Conservation (phyloP, 2,329 filamentous ascomycete genomes). For the Xylariales sp. region DNA sequence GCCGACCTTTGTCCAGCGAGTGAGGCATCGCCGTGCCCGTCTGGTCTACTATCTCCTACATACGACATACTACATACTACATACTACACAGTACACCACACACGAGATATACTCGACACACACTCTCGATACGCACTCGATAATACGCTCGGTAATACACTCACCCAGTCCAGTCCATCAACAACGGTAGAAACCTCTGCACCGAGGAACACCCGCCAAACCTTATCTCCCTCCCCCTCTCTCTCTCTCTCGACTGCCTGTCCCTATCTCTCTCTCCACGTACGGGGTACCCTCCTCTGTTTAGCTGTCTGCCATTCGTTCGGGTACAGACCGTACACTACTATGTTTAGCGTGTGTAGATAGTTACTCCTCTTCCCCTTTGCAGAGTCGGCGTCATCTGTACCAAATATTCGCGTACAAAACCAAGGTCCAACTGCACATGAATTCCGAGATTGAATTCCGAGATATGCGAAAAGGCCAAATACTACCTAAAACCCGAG, state of each 20-base stretch:
- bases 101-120: no score
- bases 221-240: slow-evolving; percentile 22
- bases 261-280: not conserved
- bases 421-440: not conserved
- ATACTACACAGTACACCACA: no score
- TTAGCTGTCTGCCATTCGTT: not conserved
- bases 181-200: slow-evolving; percentile 22
- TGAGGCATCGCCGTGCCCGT: slow-evolving; percentile 43
- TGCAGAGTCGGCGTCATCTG: slow-evolving; percentile 9
- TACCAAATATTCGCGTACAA: not conserved
- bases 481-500: slow-evolving; percentile 4
- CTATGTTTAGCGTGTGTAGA: no score
- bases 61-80: not conserved
- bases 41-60: slow-evolving; percentile 25
- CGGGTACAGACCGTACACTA: not conserved
- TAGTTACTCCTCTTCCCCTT: slow-evolving; percentile 11
- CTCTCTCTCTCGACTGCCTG: no score
- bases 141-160: no score
- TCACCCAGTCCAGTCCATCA: no score
- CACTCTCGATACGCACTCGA: no score
- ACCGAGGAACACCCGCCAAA: slow-evolving; percentile 33
- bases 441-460: no score
- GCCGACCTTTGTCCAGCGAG: slow-evolving; percentile 49
- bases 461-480: not conserved
- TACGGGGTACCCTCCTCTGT: no score